Conservation (phyloP, 1,284 basidiomycete species). For the Ustilago xerochloae region DNA sequence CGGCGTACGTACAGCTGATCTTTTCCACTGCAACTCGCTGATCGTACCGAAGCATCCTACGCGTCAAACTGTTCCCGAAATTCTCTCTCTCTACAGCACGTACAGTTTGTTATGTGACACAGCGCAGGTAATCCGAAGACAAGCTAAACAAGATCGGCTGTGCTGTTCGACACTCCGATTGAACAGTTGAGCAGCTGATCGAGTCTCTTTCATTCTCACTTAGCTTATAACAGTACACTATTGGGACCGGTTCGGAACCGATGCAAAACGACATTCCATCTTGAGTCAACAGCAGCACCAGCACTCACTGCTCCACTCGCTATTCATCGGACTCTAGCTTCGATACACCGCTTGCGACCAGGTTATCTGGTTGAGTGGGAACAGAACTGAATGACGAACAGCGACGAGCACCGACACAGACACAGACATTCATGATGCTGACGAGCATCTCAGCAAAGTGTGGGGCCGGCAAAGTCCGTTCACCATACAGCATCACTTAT, state of each 20-base stretch:
- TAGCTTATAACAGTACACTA: background rate
- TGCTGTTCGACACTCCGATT: background rate
- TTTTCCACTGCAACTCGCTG: background rate
- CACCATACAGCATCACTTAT: too few species aligned
- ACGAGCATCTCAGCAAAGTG: background rate
- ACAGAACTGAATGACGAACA: slow-evolving; percentile 1
- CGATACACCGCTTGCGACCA: too few species aligned
- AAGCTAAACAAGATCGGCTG: background rate
- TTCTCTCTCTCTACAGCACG: too few species aligned
- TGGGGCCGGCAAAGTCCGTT: slow-evolving; percentile 30
- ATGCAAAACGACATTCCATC: background rate
- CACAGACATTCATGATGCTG: background rate
- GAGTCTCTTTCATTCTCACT: too few species aligned
- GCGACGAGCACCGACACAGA: slow-evolving; percentile 8
- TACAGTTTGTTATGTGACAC: too few species aligned
- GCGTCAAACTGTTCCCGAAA: too few species aligned
- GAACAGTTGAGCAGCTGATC: too few species aligned
- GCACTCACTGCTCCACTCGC: too few species aligned
- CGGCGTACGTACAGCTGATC: slow-evolving; percentile 6
- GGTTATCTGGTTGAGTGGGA: too few species aligned
- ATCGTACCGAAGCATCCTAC: background rate
- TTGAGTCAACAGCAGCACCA: too few species aligned
- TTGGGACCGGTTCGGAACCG: background rate
- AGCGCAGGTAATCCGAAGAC: slow-evolving; percentile 3
- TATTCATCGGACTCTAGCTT: background rate